Percentiles rank a stretch among this genome's conserved stretches.
Evolutionary conservation across 768 basidiomycete genomes (phyloP).

Genomic region (Pulveroboletus sp.): DNA sequence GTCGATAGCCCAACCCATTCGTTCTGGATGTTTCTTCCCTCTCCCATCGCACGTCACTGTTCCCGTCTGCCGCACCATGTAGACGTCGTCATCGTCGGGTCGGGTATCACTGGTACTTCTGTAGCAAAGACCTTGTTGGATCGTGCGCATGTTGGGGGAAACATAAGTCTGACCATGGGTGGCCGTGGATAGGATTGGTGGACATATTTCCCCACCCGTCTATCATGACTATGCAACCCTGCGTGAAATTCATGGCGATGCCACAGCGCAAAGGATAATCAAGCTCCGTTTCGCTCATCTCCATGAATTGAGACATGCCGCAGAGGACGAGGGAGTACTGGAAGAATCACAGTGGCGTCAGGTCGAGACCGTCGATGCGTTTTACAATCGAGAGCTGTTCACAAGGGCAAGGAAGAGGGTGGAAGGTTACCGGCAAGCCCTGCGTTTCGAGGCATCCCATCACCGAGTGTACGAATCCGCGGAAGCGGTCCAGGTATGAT

Average conservation of each 20-base stretch:
- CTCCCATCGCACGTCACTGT: slow-evolving; percentile 41
- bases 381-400: slow-evolving; percentile 39
- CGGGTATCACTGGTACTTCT: slow-evolving; percentile 70
- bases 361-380: slow-evolving; percentile 58
- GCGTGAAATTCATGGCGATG: slow-evolving; percentile 42
- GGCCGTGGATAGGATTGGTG: slow-evolving; percentile 54
- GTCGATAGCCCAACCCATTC: slow-evolving; percentile 47
- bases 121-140: slow-evolving; percentile 52
- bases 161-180: neutral
- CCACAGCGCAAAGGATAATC: slow-evolving; percentile 47
- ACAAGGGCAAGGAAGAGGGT: slow-evolving; percentile 40
- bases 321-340: slow-evolving; percentile 49
- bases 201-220: slow-evolving; percentile 57
- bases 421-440: slow-evolving; percentile 41
- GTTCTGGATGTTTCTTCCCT: slow-evolving; percentile 59
- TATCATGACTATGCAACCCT: slow-evolving; percentile 55
- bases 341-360: slow-evolving; percentile 51
- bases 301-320: slow-evolving; percentile 41
- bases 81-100: slow-evolving; percentile 69
- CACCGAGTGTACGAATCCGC: slow-evolving; percentile 30
- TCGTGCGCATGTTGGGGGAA: slow-evolving; percentile 22
- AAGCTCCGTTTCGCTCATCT: slow-evolving; percentile 61
- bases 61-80: slow-evolving; percentile 36
- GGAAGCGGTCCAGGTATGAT: slow-evolving; percentile 31
- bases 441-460: slow-evolving; percentile 43